phyloP scores from a whole-genome alignment of 1,139 yeast species.

The Geotrichum candidum region DNA sequence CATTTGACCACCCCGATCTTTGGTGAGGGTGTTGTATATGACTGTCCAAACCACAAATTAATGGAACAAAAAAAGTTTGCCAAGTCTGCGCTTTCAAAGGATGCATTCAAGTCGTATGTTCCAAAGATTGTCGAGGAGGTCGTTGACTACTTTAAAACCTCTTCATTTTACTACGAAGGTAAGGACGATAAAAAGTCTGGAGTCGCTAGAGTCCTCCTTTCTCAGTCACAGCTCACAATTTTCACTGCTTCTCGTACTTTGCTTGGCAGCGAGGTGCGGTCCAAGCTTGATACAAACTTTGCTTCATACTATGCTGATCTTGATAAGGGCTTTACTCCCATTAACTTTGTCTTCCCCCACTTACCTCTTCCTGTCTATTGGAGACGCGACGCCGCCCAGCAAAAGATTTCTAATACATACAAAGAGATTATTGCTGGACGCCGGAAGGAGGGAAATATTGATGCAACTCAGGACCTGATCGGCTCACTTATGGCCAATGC shows the following conservation, averaged over 20 bases:
- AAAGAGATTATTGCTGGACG: conserved; percentile 69
- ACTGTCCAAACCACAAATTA: conserved; percentile 84
- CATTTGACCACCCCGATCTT: conserved; percentile 98
- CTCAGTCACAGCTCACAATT: conserved; percentile 93
- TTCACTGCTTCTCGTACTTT: conserved; percentile 92
- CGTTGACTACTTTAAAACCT: conserved; percentile 51
- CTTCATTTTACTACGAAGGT: conserved; percentile 40
- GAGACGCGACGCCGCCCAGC: conserved; percentile 83
- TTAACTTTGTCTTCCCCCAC: conserved; percentile 91
- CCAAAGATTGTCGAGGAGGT: conserved; percentile 83
- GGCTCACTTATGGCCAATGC: conserved; percentile 79
- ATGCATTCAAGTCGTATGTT: conserved; percentile 76
- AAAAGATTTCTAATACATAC: conserved; percentile 71
- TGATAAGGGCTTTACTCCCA: conserved; percentile 94
- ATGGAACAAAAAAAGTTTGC: conserved; percentile 99
- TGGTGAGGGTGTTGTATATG: conserved; percentile 95
- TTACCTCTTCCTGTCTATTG: conserved; percentile 83
- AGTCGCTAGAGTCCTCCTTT: conserved; percentile 61
- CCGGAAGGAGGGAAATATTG: conserved; percentile 60
- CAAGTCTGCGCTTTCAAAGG: conserved; percentile 79
- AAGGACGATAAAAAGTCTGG: conserved; percentile 41
- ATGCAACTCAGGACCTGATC: conserved; percentile 79
- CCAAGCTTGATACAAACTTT: conserved; percentile 71
- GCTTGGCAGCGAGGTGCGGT: conserved; percentile 87
- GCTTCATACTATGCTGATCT: conserved; percentile 83